Evolutionary conservation across 2,329 filamentous ascomycete species (phyloP).

Genomic region (Ophiostoma sp.): DNA sequence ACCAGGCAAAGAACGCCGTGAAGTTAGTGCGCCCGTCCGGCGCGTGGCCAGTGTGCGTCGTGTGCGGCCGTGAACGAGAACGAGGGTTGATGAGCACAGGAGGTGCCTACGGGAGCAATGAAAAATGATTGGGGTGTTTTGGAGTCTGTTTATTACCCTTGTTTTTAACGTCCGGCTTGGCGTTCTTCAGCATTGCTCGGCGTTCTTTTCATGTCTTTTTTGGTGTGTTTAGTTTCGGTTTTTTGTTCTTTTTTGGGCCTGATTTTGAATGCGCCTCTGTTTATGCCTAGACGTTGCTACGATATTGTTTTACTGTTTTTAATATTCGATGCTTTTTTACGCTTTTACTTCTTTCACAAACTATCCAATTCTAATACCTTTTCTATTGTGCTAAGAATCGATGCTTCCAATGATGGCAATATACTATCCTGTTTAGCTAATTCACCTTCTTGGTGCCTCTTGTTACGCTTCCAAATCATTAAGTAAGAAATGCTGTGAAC

Average conservation of each 20-base stretch:
- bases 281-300: constrained; percentile 1
- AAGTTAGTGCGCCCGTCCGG: constrained; percentile 30
- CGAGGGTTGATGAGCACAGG: not conserved
- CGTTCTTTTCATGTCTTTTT: not conserved
- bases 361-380: not conserved
- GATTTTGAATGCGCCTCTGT: not conserved
- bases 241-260: not conserved
- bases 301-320: not conserved
- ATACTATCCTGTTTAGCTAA: no score
- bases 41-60: constrained; percentile 26
- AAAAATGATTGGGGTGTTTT: not conserved
- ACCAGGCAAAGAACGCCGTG: constrained; percentile 28
- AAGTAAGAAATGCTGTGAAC: no score
- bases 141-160: not conserved
- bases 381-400: not conserved
- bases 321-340: not conserved
- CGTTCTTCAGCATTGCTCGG: constrained; percentile 16
- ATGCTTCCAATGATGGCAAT: no score
- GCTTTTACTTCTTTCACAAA: not conserved
- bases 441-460: no score
- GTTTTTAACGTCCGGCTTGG: not conserved
- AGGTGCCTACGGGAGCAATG: not conserved
- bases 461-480: no score
- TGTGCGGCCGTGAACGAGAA: not conserved
- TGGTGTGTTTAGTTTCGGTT: not conserved